Base-by-base conservation (phyloP, 1,139 yeast species). In the Candida neerlandica region DNA sequence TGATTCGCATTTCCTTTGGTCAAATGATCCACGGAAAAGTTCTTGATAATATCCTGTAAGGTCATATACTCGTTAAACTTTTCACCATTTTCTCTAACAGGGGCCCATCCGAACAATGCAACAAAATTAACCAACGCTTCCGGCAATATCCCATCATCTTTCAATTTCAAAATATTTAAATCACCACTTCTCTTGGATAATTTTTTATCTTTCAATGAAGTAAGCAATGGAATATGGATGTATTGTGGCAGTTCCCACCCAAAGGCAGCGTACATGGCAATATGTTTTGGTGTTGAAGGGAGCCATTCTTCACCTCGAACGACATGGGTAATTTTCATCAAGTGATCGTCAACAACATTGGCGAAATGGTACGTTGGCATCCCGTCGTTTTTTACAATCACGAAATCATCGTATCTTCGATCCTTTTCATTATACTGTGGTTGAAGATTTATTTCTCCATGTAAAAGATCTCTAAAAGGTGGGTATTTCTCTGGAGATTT, bases 301-400 rank as follows among this genome's bases (percentile, higher is more conserved):
- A 94, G 72, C 99, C 99, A 95, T 66, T 94, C 98, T 63, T 94
- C 99, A 34, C 99, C 99, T 55, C 99, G 77, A 10, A 94, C 84
- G 9, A 94, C 99, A 66, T 95, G 98, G 0, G 97, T 89, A 40
- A 94, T 88, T 44, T 81, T 68, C 99, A 94, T 95, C 45, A 88
- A 69, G 65, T 92, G 96, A 64, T 94, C 99, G 62, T 94, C 99
- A 2, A 94, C 83, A 1, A 94, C 97, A 61, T 90, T 92, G 18
- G 99, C 99, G 62, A 94, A 86, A 68, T 94, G 99, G 60, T 94
- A 94, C 0, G 99, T 94, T 15, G 99, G 99, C 54, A 89, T 72
- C 0, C 95, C 94, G 63, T 94, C 98, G 7, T 96, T 87, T 64
- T 95, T 94, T 64, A 94, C 69, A 37, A 94, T 73, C 7, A 94